Conservation (phyloP, 1,139 yeast species). For the Geotrichum fermentans region DNA sequence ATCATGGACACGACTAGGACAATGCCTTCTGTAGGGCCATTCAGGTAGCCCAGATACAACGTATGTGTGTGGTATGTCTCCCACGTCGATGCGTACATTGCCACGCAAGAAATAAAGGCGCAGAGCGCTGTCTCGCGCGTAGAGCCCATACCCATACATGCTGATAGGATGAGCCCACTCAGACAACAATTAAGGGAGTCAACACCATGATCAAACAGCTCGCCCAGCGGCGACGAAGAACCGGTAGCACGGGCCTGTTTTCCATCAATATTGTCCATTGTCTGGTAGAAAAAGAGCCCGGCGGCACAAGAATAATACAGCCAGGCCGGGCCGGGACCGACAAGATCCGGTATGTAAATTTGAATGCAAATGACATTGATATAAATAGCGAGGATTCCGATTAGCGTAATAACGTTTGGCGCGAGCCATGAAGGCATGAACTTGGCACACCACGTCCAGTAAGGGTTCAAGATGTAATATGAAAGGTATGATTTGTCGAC, state of each 20-base stretch:
- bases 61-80: slow-evolving; percentile 76
- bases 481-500: slow-evolving; percentile 68
- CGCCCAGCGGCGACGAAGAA: slow-evolving; percentile 75
- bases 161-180: slow-evolving; percentile 40
- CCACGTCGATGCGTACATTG: slow-evolving; percentile 74
- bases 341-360: slow-evolving; percentile 56
- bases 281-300: slow-evolving; percentile 71
- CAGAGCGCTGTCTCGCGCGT: slow-evolving; percentile 42
- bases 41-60: slow-evolving; percentile 58
- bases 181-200: slow-evolving; percentile 63
- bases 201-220: slow-evolving; percentile 74
- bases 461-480: slow-evolving; percentile 57
- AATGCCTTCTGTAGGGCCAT: slow-evolving; percentile 82
- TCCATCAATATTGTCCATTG: slow-evolving; percentile 82
- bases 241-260: slow-evolving; percentile 76
- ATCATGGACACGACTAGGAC: slow-evolving; percentile 53
- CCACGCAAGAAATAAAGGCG: slow-evolving; percentile 61
- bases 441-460: slow-evolving; percentile 64
- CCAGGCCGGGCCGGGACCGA: slow-evolving; percentile 54
- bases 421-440: slow-evolving; percentile 72
- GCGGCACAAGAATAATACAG: slow-evolving; percentile 62
- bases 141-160: slow-evolving; percentile 42
- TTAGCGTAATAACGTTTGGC: slow-evolving; percentile 67
- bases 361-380: slow-evolving; percentile 51
- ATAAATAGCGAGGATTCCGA: slow-evolving; percentile 59